Evolutionary conservation across 495 filamentous ascomycete genomes (phyloP), one percentile per base, ranked within the genome.

Genomic region (Talaromyces wortmannii): DNA sequence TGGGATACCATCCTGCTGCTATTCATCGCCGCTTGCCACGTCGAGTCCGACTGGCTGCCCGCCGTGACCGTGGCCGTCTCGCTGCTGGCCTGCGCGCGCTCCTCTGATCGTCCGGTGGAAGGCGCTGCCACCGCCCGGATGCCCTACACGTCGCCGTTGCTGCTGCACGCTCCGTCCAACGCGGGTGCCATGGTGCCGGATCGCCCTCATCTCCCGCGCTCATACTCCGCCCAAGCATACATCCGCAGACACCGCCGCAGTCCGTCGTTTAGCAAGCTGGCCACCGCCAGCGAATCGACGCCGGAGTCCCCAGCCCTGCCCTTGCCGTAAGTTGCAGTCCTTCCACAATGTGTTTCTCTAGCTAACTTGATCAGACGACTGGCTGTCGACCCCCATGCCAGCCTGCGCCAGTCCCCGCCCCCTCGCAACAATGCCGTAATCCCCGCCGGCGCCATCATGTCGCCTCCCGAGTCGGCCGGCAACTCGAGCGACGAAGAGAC

Each of bases 401-500:
- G 78, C 67, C 77, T 92, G 50, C 83, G 88, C 55, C 87, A 91
- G 65, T 92, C 90, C 18, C 88, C 89, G 13, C 86, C 89, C 30
- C 89, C 90, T 11, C 65, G 87, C 45, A 89, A 81, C 58, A 81
- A 85, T 71, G 80, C 81, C 32, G 68, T 74, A 43, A 90, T 95
- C 67, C 89, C 90, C 32, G 79, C 83, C 36, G 90, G 87, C 50
- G 90, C 90, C 40, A 77, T 95, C 48, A 85, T 92, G 23, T 95
- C 92, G 3, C 91, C 91, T 17, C 92, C 92, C 0, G 92, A 96
- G 53, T 96, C 92, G 10, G 72, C 76, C 6, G 76, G 79, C 36
- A 84, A 81, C 62, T 88, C 85, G 0, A 90, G 89, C 66, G 94
- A 98, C 67, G 92, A 96, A 61, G 94, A 96, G 57, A 81, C 83